A percentile compares a stretch with the other conserved stretches of the same genome.
Conservation (phyloP, 768 basidiomycete genomes). For the Chiua virens region DNA sequence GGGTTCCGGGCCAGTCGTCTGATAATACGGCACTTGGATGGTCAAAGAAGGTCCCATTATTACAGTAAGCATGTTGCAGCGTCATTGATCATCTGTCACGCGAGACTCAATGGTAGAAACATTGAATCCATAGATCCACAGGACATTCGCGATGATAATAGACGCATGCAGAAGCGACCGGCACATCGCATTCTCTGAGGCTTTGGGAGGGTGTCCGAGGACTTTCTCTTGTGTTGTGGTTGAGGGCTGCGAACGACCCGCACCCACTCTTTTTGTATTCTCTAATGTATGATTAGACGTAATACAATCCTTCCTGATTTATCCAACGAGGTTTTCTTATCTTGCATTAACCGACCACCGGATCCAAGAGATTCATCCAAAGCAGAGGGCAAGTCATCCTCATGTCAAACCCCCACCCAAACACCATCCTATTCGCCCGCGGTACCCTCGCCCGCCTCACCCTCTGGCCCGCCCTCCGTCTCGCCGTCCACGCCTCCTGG, state of each 20-base stretch:
- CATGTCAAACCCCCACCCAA: constrained; percentile 36
- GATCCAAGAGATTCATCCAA: too few species aligned
- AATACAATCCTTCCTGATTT: too few species aligned
- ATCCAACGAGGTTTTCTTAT: too few species aligned
- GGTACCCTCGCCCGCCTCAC: constrained; percentile 80
- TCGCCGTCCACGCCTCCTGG: constrained; percentile 86
- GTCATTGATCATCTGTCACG: too few species aligned
- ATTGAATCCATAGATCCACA: not conserved
- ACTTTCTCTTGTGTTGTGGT: not conserved
- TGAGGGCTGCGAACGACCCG: not conserved
- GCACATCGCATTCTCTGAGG: too few species aligned
- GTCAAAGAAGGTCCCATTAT: not conserved
- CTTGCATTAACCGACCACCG: too few species aligned
- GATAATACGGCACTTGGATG: not conserved
- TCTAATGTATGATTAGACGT: too few species aligned
- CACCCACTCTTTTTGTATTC: too few species aligned
- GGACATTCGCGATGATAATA: not conserved
- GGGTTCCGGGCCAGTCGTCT: not conserved
- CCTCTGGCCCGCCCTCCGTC: constrained; percentile 81
- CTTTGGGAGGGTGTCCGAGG: too few species aligned
- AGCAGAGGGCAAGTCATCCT: too few species aligned
- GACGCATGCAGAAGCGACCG: too few species aligned
- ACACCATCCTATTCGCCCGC: constrained; percentile 77
- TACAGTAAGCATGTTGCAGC: not conserved
- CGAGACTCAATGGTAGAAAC: not conserved